Evolutionary conservation across 495 filamentous ascomycete genomes (phyloP).

Genomic region (Aspergillus carlsbadensis): DNA sequence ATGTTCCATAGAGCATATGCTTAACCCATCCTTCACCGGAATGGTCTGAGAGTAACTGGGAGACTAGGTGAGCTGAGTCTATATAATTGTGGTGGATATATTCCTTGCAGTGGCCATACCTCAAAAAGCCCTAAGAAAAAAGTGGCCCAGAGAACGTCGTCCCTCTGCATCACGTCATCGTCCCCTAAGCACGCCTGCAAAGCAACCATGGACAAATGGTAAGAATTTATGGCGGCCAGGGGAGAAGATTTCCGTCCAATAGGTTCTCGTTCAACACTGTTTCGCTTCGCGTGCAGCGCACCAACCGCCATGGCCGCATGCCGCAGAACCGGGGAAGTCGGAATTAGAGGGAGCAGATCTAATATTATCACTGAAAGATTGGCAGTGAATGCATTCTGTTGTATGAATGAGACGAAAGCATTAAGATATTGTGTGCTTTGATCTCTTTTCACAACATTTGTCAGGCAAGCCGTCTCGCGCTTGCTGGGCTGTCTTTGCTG

Average conservation of each 20-base stretch:
- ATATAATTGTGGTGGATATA: neutral
- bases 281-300: neutral
- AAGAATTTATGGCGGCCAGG: neutral
- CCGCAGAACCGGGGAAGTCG: conserved; percentile 1
- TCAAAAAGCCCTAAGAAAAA: conserved; percentile 10
- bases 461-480: neutral
- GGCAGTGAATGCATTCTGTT: conserved; percentile 11
- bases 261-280: neutral
- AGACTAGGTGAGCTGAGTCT: too few relatives aligned
- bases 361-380: conserved; percentile 1
- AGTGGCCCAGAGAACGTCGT: conserved; percentile 4
- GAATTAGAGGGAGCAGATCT: neutral
- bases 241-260: neutral
- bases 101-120: neutral
- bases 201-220: neutral
- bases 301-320: conserved; percentile 3
- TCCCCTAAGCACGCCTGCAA: neutral
- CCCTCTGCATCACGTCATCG: neutral
- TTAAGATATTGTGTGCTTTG: conserved; percentile 4
- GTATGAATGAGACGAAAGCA: conserved; percentile 10
- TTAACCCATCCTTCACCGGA: conserved; percentile 6
- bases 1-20: conserved; percentile 8
- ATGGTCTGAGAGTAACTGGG: neutral
- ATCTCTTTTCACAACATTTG: neutral
- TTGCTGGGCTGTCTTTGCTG: conserved; percentile 7